Percentiles rank a stretch among this genome's conserved stretches.
These are phyloP conservation scores for Cryoendolithus antarcticus DNA, from an alignment of 2,329 filamentous ascomycete genomes.

Conservation along the genomic window DNA sequence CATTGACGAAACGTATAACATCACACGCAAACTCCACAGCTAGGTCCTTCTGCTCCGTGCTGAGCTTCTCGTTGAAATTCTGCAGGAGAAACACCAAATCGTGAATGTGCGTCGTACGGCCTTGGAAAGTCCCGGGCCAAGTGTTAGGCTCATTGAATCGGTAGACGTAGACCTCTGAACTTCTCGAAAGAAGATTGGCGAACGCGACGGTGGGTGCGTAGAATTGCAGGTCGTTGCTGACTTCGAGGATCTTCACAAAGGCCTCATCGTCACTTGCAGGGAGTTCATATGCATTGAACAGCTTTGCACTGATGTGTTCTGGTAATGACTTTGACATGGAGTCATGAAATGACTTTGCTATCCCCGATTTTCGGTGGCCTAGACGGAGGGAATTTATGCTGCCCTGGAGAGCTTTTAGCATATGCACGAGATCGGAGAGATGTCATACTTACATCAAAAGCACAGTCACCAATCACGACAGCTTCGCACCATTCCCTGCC, in stretches of 20 bases:
- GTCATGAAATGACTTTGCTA: conserved; percentile 24
- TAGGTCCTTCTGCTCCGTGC: conserved; percentile 19
- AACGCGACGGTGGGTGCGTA: conserved; percentile 32
- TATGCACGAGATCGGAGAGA: not conserved
- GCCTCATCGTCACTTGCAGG: conserved; percentile 27
- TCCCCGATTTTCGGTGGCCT: conserved; percentile 12
- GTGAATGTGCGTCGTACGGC: conserved; percentile 31
- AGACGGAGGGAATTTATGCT: conserved; percentile 13
- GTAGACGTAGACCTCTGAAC: conserved; percentile 25
- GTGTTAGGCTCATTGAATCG: conserved; percentile 38
- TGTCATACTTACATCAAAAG: conserved; percentile 27
- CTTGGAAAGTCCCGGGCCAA: conserved; percentile 32
- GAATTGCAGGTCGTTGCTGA: conserved; percentile 35
- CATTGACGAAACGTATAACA: conserved; percentile 28
- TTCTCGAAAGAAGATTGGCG: conserved; percentile 16
- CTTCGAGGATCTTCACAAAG: conserved; percentile 29
- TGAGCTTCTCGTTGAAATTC: conserved; percentile 32
- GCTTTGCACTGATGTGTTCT: conserved; percentile 12
- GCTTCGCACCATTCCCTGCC: conserved; percentile 34
- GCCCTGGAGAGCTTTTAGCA: conserved; percentile 5
- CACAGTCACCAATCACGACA: conserved; percentile 37
- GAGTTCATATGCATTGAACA: conserved; percentile 31
- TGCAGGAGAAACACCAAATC: conserved; percentile 35
- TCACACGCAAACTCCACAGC: conserved; percentile 25
- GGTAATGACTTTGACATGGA: conserved; percentile 22